Base-by-base conservation (phyloP, 106 monocot species). In the Xerophyta viscosa region DNA sequence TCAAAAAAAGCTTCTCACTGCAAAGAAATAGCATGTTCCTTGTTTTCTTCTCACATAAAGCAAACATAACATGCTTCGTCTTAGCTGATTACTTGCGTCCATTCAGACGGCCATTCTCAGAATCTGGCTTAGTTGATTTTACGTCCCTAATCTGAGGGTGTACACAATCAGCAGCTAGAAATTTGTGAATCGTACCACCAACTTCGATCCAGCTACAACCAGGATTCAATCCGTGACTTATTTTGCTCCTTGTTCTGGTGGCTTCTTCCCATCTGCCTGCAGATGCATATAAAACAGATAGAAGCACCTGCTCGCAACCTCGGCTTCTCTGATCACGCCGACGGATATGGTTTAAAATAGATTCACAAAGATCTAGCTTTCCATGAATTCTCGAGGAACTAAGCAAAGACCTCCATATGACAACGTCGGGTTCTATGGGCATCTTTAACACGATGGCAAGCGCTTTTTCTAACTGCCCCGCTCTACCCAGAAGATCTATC, bases 191-290 rank as follows among this genome's bases (percentile, higher is more conserved):
- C 37, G 15, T 41, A 0, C 77, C 77, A 48, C 63, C 37, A 1
- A 72, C 54, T 27, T 78, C 71, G 12, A 78, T 54, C 63, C 66
- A 77, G 31, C 77, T 77, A 18, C 66, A 71, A 14, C 71, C 78
- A 24, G 74, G 74, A 14, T 21, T 52, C 15, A 22, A 22, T n/a
- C 44, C 31, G 19, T 42, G 48, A 27, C 46, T 37, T 19, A 54
- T 65, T 45, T 30, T 58, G 19, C 19, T 56, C 48, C 78, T 72
- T 29, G 59, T 24, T 37, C 10, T 11, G 2, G 20, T 33, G 6
- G 61, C 64, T 11, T 67, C 57, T 6, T 72, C 78, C 68, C 78
- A 78, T 54, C 39, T 46, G 6, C 66, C 64, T 24, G 30, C 36
- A 18, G 68, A 26, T 31, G 78, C 72, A 54, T 68, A 70, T 15